phyloP scores from a whole-genome alignment of 2,329 filamentous ascomycete genomes.

The Hypoxylon rubiginosum region DNA sequence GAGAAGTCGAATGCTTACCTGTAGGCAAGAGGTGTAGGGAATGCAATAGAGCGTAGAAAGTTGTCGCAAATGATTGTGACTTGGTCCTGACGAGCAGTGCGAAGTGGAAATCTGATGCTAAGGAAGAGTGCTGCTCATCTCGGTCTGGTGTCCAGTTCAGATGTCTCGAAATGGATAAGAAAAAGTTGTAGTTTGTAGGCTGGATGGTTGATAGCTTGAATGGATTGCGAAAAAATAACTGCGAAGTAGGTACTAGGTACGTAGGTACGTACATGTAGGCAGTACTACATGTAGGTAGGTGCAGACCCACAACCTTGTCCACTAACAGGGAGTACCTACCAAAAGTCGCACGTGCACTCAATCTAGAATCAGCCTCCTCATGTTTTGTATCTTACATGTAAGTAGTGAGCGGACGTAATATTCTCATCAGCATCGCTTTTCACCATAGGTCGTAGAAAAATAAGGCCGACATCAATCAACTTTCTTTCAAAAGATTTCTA shows the following conservation, averaged over 20 bases:
- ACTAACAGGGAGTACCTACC: too few species aligned
- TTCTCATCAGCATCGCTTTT: too few species aligned
- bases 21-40: neutral
- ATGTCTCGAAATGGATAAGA: neutral
- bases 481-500: too few species aligned
- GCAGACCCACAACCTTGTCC: too few species aligned
- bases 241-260: neutral
- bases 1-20: slow-evolving; percentile 1
- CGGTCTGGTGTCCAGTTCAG: neutral
- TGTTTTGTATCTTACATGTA: too few species aligned
- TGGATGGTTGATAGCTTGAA: neutral
- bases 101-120: neutral
- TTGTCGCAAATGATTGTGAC: neutral
- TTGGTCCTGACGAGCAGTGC: neutral
- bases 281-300: too few species aligned
- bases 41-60: neutral
- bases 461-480: too few species aligned
- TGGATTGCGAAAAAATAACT: slow-evolving; percentile 4
- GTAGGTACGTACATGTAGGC: too few species aligned
- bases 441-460: too few species aligned
- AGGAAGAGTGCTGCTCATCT: neutral
- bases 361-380: too few species aligned
- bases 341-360: neutral
- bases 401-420: too few species aligned
- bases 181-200: too few species aligned